Base-by-base conservation (phyloP, 495 filamentous ascomycete genomes). In the Penicillium salamii region DNA sequence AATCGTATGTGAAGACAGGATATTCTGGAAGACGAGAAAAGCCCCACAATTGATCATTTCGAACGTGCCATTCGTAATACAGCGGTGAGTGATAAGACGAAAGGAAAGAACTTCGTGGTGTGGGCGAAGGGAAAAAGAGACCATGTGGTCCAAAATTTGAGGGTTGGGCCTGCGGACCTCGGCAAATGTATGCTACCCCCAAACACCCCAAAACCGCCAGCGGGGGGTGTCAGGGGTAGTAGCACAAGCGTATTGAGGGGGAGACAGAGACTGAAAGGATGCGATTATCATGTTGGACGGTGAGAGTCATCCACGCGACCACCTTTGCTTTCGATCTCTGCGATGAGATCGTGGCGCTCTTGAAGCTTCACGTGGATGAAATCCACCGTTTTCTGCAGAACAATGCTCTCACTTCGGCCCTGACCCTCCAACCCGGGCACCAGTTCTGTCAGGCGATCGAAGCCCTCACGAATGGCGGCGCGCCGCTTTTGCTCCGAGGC, bases 401-500 rank as follows among this genome's bases (percentile, higher is more conserved):
- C 90, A 18, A 89, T 75, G 34, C 86, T 87, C 70, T 97, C 91
- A 54, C 89, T 93, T 28, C 90, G 79, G 0, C 86, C 90, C 61
- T 90, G 86, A 6, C 91, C 91, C 60, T 88, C 82, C 13, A 91
- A 67, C 0, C 89, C 91, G 0, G 91, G 91, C 14, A 96, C 89
- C 33, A 92, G 75, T 36, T 84, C 79, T n/a, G 87, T 86, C 2
- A 97, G 76, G 15, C 82, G 76, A 67, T 96, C 91, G 55, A 93
- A 95, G n/a, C 86, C 89, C 24, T 87, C 82, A 23, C 91, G 81
- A 51, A 97, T 96, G 3, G 86, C 86, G 55, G 87, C 80, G 24
- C 91, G 85, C 11, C 91, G 86, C 68, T 96, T 95, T 64, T 95
- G 87, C 66, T 97, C 91, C 1, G 87, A 91, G 7, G 81, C 82